These are phyloP conservation scores for Aspergillus pseudotamarii DNA, from an alignment of 2,329 filamentous ascomycete genomes.

Conservation along the genomic window DNA sequence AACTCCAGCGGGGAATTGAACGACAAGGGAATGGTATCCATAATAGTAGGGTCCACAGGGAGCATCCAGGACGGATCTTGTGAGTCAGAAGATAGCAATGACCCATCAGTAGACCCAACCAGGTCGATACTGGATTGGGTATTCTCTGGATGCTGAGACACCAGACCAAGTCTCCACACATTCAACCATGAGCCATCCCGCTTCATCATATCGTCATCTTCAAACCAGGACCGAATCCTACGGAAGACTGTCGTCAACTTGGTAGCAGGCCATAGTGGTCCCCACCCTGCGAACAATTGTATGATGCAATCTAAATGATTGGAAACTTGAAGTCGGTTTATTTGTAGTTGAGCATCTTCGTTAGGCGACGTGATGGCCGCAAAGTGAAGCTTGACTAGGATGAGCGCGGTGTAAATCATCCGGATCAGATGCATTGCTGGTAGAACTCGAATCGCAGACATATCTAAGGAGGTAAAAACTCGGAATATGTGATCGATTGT, in stretches of 20 bases:
- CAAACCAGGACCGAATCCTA: not conserved
- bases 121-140: not conserved
- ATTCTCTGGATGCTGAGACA: not conserved
- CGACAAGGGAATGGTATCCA: not conserved
- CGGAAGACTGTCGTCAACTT: not conserved
- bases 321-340: not conserved
- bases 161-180: not conserved
- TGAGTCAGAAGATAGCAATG: not conserved
- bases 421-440: constrained; percentile 6
- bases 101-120: not conserved
- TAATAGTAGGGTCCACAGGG: too few species aligned
- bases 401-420: constrained; percentile 2
- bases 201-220: not conserved
- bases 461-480: constrained; percentile 6
- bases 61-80: not conserved
- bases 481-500: not conserved
- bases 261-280: constrained; percentile 4
- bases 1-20: not conserved
- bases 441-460: constrained; percentile 5
- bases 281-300: constrained; percentile 6
- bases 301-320: not conserved
- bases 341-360: not conserved
- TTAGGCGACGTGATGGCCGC: not conserved
- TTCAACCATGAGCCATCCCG: not conserved
- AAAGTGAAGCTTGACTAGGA: constrained; percentile 6